Conservation (phyloP, 257 asterid genomes). For the Solanum sitiens region DNA sequence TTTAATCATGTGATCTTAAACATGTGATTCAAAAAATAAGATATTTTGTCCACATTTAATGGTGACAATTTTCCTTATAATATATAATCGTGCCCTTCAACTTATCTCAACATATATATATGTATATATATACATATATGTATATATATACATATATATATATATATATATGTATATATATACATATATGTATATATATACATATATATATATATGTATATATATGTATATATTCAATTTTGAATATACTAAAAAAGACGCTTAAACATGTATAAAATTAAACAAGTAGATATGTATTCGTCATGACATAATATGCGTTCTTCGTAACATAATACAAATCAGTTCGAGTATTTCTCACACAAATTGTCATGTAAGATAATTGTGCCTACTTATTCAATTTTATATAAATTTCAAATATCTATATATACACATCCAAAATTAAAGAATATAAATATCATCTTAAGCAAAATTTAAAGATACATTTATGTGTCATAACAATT, state of each 20-base stretch:
- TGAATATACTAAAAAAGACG: not conserved
- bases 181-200: too few relatives aligned
- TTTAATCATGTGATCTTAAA: not conserved
- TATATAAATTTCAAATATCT: accelerated
- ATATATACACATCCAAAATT: not conserved
- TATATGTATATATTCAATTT: not conserved
- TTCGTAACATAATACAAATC: not conserved
- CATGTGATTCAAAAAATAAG: not conserved
- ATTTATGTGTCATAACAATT: not conserved
- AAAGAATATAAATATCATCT: not conserved
- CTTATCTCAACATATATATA: not conserved
- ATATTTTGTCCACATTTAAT: not conserved
- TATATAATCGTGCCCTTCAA: not conserved
- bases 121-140: too few relatives aligned
- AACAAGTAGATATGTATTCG: not conserved
- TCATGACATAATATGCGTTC: not conserved
- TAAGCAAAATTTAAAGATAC: not conserved
- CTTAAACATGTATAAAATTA: not conserved
- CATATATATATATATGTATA: too few relatives aligned
- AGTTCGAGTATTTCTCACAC: not conserved
- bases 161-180: too few relatives aligned
- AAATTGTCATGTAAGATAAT: not conserved
- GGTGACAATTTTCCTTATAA: not conserved
- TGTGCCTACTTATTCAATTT: not conserved
- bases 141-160: too few relatives aligned